A percentile compares a stretch with the other conserved stretches of the same genome.
phyloP scores from a whole-genome alignment of 2,329 filamentous ascomycete species.

The Rugonectria rugulosa region DNA sequence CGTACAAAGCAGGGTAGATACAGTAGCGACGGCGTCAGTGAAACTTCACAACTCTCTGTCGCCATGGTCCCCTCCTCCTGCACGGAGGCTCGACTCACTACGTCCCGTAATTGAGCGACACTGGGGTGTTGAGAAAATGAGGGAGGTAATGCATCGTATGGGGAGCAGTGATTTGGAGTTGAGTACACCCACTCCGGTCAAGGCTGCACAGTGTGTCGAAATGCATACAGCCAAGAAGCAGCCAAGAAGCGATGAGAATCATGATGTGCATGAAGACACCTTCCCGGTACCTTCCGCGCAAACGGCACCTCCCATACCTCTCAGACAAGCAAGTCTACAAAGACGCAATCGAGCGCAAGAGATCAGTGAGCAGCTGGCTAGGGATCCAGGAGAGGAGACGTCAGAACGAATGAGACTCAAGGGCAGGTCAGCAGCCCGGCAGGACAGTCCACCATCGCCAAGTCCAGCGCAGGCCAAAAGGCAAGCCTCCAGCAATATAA shows the following conservation, averaged over 20 bases:
- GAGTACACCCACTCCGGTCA: slow-evolving; percentile 3
- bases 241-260: slow-evolving; percentile 3
- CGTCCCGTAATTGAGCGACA: slow-evolving; percentile 55
- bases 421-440: background rate
- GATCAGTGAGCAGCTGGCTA: background rate
- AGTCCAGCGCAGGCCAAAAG: background rate
- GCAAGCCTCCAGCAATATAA: background rate
- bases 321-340: slow-evolving; percentile 35
- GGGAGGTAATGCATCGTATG: slow-evolving; percentile 50
- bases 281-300: slow-evolving; percentile 9
- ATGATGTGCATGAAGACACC: background rate
- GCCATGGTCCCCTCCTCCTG: slow-evolving; percentile 57
- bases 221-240: background rate
- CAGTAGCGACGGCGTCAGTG: slow-evolving; percentile 59
- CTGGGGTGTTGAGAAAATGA: slow-evolving; percentile 56
- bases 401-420: slow-evolving; percentile 19
- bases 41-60: slow-evolving; percentile 57
- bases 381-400: background rate
- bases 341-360: background rate
- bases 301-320: slow-evolving; percentile 24
- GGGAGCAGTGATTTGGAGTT: slow-evolving; percentile 20
- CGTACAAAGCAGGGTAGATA: slow-evolving; percentile 59
- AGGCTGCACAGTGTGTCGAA: background rate
- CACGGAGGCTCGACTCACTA: slow-evolving; percentile 48
- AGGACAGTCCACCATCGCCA: background rate